phyloP scores from a whole-genome alignment of 768 basidiomycete genomes.

The Xerocomellus intermedius region DNA sequence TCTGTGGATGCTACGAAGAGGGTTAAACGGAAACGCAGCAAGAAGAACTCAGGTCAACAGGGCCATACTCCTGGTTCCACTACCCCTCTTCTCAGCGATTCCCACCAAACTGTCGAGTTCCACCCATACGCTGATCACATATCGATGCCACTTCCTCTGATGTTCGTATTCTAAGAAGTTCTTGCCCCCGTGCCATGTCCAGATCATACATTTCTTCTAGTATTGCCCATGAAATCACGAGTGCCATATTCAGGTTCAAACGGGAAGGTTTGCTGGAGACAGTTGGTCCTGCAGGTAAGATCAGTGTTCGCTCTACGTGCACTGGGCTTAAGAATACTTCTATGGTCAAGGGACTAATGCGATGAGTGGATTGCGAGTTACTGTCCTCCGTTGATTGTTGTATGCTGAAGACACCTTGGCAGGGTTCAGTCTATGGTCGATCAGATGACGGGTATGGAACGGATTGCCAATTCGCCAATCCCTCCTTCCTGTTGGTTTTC shows the following conservation, averaged over 20 bases:
- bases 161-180: conserved; percentile 43
- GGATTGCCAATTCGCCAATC: conserved; percentile 86
- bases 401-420: conserved; percentile 8
- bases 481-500: conserved; percentile 62
- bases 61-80: conserved; percentile 32
- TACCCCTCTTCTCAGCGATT: conserved; percentile 63
- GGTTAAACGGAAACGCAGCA: conserved; percentile 69
- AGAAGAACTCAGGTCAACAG: conserved; percentile 39
- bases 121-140: conserved; percentile 54
- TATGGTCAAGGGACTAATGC: conserved; percentile 64
- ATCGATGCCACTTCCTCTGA: conserved; percentile 78
- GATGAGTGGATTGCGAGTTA: conserved; percentile 61
- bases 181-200: not conserved
- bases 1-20: conserved; percentile 61
- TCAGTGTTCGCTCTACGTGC: not conserved
- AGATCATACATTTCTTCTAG: conserved; percentile 34
- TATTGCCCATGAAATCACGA: conserved; percentile 78
- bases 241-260: conserved; percentile 69
- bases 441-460: conserved; percentile 83
- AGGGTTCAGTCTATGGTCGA: conserved; percentile 83
- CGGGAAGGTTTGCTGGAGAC: conserved; percentile 82
- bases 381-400: not conserved
- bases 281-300: conserved; percentile 81
- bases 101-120: conserved; percentile 59
- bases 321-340: conserved; percentile 1